phyloP scores from a whole-genome alignment of 257 asterid species.

The Solanum corneliomulleri region DNA sequence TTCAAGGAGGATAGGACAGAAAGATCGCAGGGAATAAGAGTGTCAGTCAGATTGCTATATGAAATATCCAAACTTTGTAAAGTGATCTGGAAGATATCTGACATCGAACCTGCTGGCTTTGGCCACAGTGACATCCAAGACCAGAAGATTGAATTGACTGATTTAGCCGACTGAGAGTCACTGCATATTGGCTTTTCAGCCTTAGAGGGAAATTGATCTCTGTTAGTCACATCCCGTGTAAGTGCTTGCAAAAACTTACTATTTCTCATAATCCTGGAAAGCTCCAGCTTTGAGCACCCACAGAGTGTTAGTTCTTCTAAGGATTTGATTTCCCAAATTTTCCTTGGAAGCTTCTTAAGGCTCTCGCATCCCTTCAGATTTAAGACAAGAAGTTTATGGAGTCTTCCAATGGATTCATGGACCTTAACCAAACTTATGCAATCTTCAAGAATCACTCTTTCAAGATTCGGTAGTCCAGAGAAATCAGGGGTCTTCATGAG shows the following conservation, averaged over 20 bases:
- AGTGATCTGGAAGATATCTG: neutral
- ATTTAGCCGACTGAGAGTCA: neutral
- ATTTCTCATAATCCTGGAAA: neutral
- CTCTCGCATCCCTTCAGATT: neutral
- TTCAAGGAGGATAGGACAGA: neutral
- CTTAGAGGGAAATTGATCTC: neutral
- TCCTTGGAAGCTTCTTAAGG: conserved; percentile 1
- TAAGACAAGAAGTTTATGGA: neutral
- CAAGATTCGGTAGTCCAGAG: conserved; percentile 4
- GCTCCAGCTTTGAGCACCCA: neutral
- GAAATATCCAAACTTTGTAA: neutral
- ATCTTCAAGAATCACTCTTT: conserved; percentile 1
- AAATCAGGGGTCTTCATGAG: conserved; percentile 4
- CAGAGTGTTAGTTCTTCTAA: neutral
- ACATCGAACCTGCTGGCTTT: neutral
- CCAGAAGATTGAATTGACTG: neutral
- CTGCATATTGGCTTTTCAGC: neutral
- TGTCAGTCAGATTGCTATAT: neutral
- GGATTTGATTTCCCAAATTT: neutral
- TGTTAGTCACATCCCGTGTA: neutral
- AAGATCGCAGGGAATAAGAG: neutral
- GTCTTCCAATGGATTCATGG: conserved; percentile 4
- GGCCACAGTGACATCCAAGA: neutral
- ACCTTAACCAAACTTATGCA: conserved; percentile 1
- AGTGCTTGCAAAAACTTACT: neutral